Base-by-base conservation (phyloP, 2,329 filamentous ascomycete species). In the Chaetomium sp. region DNA sequence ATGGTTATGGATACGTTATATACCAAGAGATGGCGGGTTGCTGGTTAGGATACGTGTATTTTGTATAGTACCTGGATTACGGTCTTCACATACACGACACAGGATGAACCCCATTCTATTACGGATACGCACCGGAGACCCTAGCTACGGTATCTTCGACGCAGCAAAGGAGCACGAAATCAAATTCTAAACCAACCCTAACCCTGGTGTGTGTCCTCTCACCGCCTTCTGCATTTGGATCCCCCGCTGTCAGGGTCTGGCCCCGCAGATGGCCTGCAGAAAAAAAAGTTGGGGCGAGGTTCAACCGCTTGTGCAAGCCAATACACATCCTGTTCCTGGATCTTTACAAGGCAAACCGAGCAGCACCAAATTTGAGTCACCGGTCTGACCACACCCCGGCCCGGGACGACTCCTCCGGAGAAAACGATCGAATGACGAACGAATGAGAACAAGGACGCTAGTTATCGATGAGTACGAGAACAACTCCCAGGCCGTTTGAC, bases 321-420 rank as follows among this genome's bases (percentile, higher is more conserved):
- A 27, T 27, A 27, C 19, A 27, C 19, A 27, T 27, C 27, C n/a
- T 34, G 14, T 41, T 19, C n/a, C n/a, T 19, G 1, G 14, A 4
- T 43, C 35, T 5, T 10, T 7, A 49, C 33, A 27, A 4, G 11
- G 12, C 50, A 7, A 8, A 46, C 37, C n/a, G 37, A 34, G 35
- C 19, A 27, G 19, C 19, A 27, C 19, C 19, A 27, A 27, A 8
- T 48, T 55, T 55, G 56, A 59, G 56, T 59, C 56, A 59, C 53
- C 56, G 53, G 53, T 42, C 33, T 56, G 33, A 27, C 19, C 40
- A 42, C 6, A 27, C 37, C 36, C 19, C 14, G 12, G 33, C 38
- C 32, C 33, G 19, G 19, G 19, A 27, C 32, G 35, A 14, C 34
- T 37, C 19, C 35, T 36, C 36, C 44, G 19, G 9, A 44, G 40